A percentile compares a stretch with the other conserved stretches of the same genome.
phyloP scores from a whole-genome alignment of 2,329 filamentous ascomycete species.

The Hymenoscyphus fraxineus region DNA sequence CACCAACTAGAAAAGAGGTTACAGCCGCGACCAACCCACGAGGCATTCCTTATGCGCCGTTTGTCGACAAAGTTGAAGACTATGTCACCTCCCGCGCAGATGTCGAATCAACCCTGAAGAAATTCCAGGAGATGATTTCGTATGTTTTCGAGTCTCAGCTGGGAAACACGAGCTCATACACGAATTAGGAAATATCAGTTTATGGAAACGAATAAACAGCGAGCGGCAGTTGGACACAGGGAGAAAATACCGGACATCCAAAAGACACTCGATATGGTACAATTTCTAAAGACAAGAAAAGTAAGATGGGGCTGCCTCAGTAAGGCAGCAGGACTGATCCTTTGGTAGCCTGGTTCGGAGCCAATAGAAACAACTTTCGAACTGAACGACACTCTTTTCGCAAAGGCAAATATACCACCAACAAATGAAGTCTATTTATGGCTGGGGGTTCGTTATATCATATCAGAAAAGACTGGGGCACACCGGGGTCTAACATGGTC shows the following conservation, averaged over 20 bases:
- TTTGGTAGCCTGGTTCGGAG: constrained; percentile 44
- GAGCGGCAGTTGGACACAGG: constrained; percentile 73
- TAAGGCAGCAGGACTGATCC: constrained; percentile 16
- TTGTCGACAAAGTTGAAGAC: constrained; percentile 85
- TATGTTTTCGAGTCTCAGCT: constrained; percentile 39
- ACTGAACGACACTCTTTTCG: constrained; percentile 92
- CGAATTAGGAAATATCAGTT: constrained; percentile 91
- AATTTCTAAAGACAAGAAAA: constrained; percentile 74
- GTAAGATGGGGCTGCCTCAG: constrained; percentile 41
- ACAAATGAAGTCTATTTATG: constrained; percentile 94
- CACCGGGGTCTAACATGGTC: constrained; percentile 17
- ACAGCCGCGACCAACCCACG: constrained; percentile 68
- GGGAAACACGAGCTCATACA: constrained; percentile 18
- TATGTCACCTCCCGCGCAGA: constrained; percentile 76
- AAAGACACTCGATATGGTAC: constrained; percentile 90
- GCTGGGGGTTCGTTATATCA: constrained; percentile 67
- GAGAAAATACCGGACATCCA: constrained; percentile 97
- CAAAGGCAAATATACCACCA: constrained; percentile 76
- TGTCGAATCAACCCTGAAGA: constrained; percentile 75
- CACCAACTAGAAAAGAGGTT: constrained; percentile 43
- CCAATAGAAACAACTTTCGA: constrained; percentile 91
- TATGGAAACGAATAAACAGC: constrained; percentile 93
- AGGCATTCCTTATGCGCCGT: constrained; percentile 79
- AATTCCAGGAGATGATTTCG: constrained; percentile 93
- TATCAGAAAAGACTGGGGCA: background rate